Conservation (phyloP, 1,284 basidiomycete species). For the Golubevia pallescens region DNA sequence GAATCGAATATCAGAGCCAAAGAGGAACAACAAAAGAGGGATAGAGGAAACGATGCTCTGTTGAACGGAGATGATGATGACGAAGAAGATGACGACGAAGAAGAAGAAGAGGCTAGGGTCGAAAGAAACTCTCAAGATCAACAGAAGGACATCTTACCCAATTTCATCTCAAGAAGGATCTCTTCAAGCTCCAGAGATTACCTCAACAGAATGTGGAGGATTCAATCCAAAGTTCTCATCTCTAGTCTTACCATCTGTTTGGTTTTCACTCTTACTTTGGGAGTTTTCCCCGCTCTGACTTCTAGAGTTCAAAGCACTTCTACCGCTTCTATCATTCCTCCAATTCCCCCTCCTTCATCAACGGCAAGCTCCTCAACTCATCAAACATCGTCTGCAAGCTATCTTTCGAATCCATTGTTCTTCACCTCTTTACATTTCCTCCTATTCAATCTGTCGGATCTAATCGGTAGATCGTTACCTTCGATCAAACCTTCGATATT, state of each 20-base stretch:
- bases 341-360: not conserved
- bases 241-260: conserved; percentile 22
- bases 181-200: not conserved
- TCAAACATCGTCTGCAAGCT: not conserved
- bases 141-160: not conserved
- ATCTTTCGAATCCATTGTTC: conserved; percentile 32
- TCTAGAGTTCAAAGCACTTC: conserved; percentile 24
- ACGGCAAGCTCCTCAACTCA: not conserved
- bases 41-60: not conserved
- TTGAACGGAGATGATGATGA: not conserved
- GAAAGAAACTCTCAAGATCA: not conserved
- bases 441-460: conserved; percentile 43
- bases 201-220: not conserved
- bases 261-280: conserved; percentile 32
- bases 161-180: not conserved
- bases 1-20: not conserved
- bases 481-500: conserved; percentile 15
- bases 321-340: not conserved
- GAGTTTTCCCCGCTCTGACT: conserved; percentile 46
- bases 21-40: too few species aligned
- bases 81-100: not conserved
- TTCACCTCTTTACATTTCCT: conserved; percentile 53
- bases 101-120: not conserved
- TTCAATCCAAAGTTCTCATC: conserved; percentile 35
- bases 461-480: conserved; percentile 40